Base-by-base conservation (phyloP, 352 stramenopile species). In the Phytophthora uliginosa region DNA sequence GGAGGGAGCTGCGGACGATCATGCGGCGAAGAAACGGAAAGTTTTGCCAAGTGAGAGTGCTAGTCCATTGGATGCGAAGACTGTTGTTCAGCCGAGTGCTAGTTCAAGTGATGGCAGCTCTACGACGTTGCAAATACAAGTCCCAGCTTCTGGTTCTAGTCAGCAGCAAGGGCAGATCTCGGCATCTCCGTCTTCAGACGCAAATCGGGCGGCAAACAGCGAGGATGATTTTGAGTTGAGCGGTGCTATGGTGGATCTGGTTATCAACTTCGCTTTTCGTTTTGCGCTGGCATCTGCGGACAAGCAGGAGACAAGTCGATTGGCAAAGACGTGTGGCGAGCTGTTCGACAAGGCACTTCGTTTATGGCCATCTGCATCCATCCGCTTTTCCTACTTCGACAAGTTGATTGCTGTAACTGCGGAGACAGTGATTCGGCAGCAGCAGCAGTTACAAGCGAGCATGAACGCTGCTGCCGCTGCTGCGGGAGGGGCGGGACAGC, bases 251-350 rank as follows among this genome's bases (percentile, higher is more conserved):
- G 82, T 98, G 24, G 93, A 98, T 66, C 79, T 98, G 51, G 81
- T 99, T 33, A 86, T 98, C 59, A 99, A 99, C 55, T 98, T 98
- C 73, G 85, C 88, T 45, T 95, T 97, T 56, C 83, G 92, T 5
- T 95, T 96, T 73, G 89, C 91, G 18, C 70, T 98, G 36, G 89
- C 88, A 26, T 97, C 91, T n/a, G 91, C 91, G 8, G 90, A 97
- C 53, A 97, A 95, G 75, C 90, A 96, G 62, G 91, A 96, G 66
- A 97, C 89, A 3, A 97, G 86, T 73, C 80, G 89, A 7, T 71
- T 97, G 17, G 93, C 91, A n/a, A 96, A 95, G 53, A 96, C 90
- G 15, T 98, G 91, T 53, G 88, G 91, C 1, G 89, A 96, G 20
- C 69, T 98, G 0, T 96, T 98, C n/a, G 89, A 95, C 66, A 93